Base-by-base conservation (phyloP, 176 grass and related monocot species). In the Canna indica region DNA sequence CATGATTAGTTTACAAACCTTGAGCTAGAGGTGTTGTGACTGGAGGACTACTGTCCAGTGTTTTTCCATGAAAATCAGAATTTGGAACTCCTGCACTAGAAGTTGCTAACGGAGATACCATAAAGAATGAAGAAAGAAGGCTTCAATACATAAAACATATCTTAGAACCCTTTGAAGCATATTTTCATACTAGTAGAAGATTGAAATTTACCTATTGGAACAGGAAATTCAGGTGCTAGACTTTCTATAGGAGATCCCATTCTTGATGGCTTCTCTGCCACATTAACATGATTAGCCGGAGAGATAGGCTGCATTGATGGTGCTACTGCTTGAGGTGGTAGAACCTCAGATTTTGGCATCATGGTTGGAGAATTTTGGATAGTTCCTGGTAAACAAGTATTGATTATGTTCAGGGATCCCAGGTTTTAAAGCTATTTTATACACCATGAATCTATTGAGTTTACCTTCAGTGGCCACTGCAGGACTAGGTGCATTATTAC, bases 241-340 rank as follows among this genome's bases (percentile, higher is more conserved):
- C 68, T 68, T 42, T 67, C 29, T 8, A 66, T 44, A 62, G 71
- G 72, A 71, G 74, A 61, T 71, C 22, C 25, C 64, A 60, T 12
- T 58, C 9, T 63, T 59, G 36, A 30, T 60, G 50, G 63, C n/a
- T 59, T 59, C 11, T 41, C 35, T 44, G 30, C 24, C 65, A 27
- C 47, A 67, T 76, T 35, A 68, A 77, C 70, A 77, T 71, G 67
- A 69, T 59, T 36, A 34, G 68, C 58, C 42, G 50, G 56, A 76
- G 71, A 60, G 68, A 36, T 79, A 78, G 67, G 61, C 59, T 68
- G 65, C 29, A 63, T 67, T 58, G 35, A 26, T 78, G 78, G 71
- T 59, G 70, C 28, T n/a, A 83, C 67, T 75, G 60, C 45, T 57
- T 75, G 70, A 3, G 25, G 77, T 73, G 83, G 52, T 64, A 63